A percentile compares a stretch with the other conserved stretches of the same genome.
These are phyloP conservation scores for Fonsecaea multimorphosa DNA, from an alignment of 2,329 filamentous ascomycete genomes.

Conservation along the genomic window DNA sequence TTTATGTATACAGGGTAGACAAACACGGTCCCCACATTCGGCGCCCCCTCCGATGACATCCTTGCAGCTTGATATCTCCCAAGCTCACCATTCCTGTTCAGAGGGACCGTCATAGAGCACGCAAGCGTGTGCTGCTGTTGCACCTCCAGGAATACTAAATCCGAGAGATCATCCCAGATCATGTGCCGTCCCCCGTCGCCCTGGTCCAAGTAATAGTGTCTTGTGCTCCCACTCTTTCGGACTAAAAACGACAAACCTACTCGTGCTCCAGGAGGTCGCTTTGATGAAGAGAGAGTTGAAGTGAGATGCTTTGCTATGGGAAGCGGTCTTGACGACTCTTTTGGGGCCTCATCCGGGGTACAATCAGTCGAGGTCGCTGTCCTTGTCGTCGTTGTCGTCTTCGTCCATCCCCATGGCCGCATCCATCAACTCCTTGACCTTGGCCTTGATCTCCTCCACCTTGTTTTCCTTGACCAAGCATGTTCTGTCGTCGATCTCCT, in stretches of 20 bases:
- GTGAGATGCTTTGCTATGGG: background rate
- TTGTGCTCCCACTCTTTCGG: slow-evolving; percentile 49
- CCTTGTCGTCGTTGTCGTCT: slow-evolving; percentile 40
- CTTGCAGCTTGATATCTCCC: background rate
- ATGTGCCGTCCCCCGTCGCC: background rate
- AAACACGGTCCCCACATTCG: background rate
- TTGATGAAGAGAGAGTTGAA: background rate
- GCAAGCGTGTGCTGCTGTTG: background rate
- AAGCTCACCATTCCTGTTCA: background rate
- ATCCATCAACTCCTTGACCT: slow-evolving; percentile 41
- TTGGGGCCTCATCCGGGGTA: slow-evolving; percentile 42
- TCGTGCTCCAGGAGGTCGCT: background rate
- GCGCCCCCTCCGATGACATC: background rate
- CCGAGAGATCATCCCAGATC: background rate
- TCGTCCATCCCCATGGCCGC: slow-evolving; percentile 40
- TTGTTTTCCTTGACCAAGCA: slow-evolving; percentile 41
- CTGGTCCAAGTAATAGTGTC: background rate
- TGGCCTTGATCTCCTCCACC: slow-evolving; percentile 40
- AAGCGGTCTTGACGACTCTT: background rate
- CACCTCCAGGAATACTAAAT: background rate
- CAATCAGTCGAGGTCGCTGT: slow-evolving; percentile 39
- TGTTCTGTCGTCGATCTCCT: slow-evolving; percentile 40
- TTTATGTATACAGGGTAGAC: no score
- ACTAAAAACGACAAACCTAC: slow-evolving; percentile 34
- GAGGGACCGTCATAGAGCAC: background rate